phyloP scores from a whole-genome alignment of 2,329 filamentous ascomycete species.

The Fusarium oligoseptatum region DNA sequence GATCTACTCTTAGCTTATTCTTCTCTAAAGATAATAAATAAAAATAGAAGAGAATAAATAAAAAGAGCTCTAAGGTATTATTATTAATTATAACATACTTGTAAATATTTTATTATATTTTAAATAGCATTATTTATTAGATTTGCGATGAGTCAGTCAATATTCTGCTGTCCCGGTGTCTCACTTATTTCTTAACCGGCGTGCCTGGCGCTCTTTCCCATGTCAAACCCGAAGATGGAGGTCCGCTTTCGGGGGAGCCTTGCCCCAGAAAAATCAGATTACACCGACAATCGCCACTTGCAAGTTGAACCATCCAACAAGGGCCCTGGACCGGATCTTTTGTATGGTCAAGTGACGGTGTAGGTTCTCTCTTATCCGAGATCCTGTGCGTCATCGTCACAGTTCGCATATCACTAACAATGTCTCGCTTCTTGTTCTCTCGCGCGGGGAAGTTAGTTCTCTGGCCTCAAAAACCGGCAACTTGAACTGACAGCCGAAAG shows the following conservation, averaged over 20 bases:
- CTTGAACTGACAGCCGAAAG: neutral
- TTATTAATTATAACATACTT: no score
- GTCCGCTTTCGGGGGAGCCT: slow-evolving; percentile 32
- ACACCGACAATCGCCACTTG: slow-evolving; percentile 23
- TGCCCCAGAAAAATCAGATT: slow-evolving; percentile 7
- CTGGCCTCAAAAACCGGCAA: neutral
- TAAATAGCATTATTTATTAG: no score
- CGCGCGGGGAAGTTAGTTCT: neutral
- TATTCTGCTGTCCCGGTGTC: no score
- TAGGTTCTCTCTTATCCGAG: neutral
- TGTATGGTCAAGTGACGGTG: slow-evolving; percentile 8
- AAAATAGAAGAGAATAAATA: no score
- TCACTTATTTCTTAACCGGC: no score
- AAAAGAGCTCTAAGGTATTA: no score
- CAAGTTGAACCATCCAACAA: neutral
- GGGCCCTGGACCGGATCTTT: neutral
- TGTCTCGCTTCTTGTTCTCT: slow-evolving; percentile 15
- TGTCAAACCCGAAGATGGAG: slow-evolving; percentile 12
- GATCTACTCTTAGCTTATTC: no score
- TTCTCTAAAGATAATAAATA: no score
- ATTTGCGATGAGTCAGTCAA: no score
- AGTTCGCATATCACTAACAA: slow-evolving; percentile 5
- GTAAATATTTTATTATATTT: no score
- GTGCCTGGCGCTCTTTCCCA: no score
- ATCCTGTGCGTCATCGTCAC: slow-evolving; percentile 19